phyloP scores from a whole-genome alignment of 2,329 filamentous ascomycete genomes.

The Phaeosphaeriaceae sp. region DNA sequence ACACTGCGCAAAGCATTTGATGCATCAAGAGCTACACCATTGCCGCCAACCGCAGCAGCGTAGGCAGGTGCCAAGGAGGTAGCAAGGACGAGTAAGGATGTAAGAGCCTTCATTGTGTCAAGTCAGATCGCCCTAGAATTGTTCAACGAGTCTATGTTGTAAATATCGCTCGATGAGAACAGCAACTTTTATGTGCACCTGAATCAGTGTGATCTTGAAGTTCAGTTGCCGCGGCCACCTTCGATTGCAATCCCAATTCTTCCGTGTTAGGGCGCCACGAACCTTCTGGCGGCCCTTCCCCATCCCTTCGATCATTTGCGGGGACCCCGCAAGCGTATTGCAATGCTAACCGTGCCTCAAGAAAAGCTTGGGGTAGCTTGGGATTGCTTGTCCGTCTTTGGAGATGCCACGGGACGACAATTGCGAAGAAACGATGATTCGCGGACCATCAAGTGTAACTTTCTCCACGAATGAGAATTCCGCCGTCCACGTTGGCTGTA shows the following conservation, averaged over 20 bases:
- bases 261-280: constrained; percentile 13
- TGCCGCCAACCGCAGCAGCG: constrained; percentile 17
- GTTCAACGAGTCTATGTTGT: background rate
- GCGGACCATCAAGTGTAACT: background rate
- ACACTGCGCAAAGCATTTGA: constrained; percentile 6
- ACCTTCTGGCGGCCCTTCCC: constrained; percentile 7
- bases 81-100: constrained; percentile 20
- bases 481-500: background rate
- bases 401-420: background rate
- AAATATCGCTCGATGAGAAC: background rate
- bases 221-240: background rate
- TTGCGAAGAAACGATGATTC: background rate
- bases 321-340: constrained; percentile 26
- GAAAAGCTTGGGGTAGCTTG: constrained; percentile 25
- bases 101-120: constrained; percentile 28
- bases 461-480: constrained; percentile 6
- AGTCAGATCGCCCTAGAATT: background rate
- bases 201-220: background rate
- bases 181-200: background rate
- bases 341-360: constrained; percentile 19
- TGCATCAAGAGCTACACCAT: constrained; percentile 25
- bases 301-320: constrained; percentile 25
- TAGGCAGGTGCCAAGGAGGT: constrained; percentile 22
- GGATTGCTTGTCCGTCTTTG: constrained; percentile 1
- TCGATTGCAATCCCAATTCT: constrained; percentile 12